Evolutionary conservation across 208 protist species (phyloP).

Genomic region (Leishmania guyanensis): DNA sequence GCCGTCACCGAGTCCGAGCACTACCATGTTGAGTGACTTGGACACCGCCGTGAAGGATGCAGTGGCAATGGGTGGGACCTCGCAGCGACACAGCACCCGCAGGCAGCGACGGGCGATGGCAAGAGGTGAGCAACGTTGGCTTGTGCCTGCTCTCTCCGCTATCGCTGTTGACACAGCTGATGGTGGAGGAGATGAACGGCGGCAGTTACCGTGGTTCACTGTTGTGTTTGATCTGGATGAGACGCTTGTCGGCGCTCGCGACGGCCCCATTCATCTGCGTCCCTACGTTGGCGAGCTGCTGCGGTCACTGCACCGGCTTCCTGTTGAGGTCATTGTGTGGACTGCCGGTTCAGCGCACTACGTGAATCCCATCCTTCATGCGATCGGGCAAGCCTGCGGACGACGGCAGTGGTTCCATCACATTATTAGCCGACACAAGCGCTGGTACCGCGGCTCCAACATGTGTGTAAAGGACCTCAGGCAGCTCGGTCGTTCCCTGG

Average conservation of each 20-base stretch:
- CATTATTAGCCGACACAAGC: slow-evolving; percentile 73
- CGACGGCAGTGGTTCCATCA: slow-evolving; percentile 75
- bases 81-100: slow-evolving; percentile 9
- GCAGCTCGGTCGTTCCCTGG: slow-evolving; percentile 49
- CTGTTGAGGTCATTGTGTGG: slow-evolving; percentile 82
- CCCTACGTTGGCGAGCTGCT: slow-evolving; percentile 62
- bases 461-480: slow-evolving; percentile 66
- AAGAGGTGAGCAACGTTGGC: slow-evolving; percentile 15
- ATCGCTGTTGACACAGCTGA: not conserved
- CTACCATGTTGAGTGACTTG: slow-evolving; percentile 10
- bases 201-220: slow-evolving; percentile 37
- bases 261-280: slow-evolving; percentile 51
- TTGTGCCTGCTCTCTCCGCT: slow-evolving; percentile 18
- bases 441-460: slow-evolving; percentile 53
- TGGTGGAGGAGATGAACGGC: not conserved
- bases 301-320: slow-evolving; percentile 46
- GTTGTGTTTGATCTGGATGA: slow-evolving; percentile 87
- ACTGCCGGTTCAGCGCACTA: slow-evolving; percentile 62
- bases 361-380: slow-evolving; percentile 66
- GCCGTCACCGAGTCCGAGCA: slow-evolving; percentile 23
- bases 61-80: not conserved
- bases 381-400: slow-evolving; percentile 42
- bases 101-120: slow-evolving; percentile 3
- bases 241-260: slow-evolving; percentile 71
- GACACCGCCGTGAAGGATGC: slow-evolving; percentile 14